Evolutionary conservation across 2,329 filamentous ascomycete species (phyloP).

Genomic region (Clarireedia paspali): DNA sequence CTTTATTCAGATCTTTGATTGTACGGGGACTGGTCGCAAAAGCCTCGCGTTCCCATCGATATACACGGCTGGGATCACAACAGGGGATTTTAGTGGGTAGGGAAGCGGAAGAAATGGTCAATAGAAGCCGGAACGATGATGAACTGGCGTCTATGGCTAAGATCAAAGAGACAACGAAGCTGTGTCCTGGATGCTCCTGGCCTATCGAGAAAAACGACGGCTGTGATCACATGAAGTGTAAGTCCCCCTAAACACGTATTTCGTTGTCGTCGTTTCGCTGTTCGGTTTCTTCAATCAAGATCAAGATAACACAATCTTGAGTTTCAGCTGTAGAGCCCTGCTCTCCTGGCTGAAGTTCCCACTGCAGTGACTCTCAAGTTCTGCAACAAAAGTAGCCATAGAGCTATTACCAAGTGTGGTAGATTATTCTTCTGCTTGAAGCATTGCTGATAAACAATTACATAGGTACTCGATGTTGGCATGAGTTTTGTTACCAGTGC

Average conservation of each 20-base stretch:
- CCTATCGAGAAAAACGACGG: neutral
- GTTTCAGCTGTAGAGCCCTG: neutral
- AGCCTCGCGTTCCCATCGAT: neutral
- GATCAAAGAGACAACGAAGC: neutral
- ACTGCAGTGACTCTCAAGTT: neutral
- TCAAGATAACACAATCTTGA: neutral
- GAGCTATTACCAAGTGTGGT: neutral
- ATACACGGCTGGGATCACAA: neutral
- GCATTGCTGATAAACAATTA: neutral
- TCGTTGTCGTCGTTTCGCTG: neutral
- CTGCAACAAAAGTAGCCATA: neutral
- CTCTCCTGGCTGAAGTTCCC: neutral
- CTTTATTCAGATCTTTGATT: neutral
- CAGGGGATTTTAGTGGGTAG: neutral
- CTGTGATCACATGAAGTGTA: neutral
- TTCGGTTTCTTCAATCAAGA: neutral
- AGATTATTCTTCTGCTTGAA: neutral
- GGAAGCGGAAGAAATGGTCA: neutral
- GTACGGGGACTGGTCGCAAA: neutral
- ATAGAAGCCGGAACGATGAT: neutral
- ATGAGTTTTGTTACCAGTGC: neutral
- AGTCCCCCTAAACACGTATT: neutral
- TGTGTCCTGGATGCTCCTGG: neutral
- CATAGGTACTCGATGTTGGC: neutral
- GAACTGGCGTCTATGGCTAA: neutral